A percentile compares a stretch with the other conserved stretches of the same genome.
Conservation (phyloP, 768 basidiomycete genomes). For the Suillus fuscotomentosus region DNA sequence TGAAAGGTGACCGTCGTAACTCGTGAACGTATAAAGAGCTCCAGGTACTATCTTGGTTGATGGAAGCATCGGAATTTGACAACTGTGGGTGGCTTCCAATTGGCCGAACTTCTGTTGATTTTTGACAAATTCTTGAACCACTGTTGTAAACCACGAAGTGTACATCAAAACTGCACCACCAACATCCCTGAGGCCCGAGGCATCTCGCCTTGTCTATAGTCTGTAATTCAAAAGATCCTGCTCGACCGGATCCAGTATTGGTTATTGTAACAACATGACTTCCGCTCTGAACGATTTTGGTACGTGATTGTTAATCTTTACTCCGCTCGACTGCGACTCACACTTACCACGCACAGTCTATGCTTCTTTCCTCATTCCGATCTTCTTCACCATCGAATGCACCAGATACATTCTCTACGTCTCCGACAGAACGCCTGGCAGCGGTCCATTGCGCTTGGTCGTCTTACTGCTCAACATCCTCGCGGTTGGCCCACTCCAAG, state of each 20-base stretch:
- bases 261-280: background rate
- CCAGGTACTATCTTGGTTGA: background rate
- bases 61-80: background rate
- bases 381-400: conserved; percentile 14
- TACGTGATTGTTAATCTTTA: background rate
- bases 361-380: conserved; percentile 9
- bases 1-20: background rate
- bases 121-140: background rate
- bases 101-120: background rate
- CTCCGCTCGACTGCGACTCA: background rate
- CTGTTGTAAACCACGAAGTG: background rate
- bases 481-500: conserved; percentile 6
- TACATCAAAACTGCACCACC: background rate
- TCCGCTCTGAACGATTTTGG: background rate
- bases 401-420: conserved; percentile 7
- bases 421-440: background rate
- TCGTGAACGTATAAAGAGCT: background rate
- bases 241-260: background rate
- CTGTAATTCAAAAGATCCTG: background rate
- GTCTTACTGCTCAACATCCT: conserved; percentile 1
- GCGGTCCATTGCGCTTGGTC: conserved; percentile 11
- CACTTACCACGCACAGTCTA: conserved; percentile 4
- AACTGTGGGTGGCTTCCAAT: background rate
- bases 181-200: background rate
- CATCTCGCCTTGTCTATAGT: background rate